These are phyloP conservation scores for Termitomyces sp. DNA, from an alignment of 768 basidiomycete species.

Conservation along the genomic window DNA sequence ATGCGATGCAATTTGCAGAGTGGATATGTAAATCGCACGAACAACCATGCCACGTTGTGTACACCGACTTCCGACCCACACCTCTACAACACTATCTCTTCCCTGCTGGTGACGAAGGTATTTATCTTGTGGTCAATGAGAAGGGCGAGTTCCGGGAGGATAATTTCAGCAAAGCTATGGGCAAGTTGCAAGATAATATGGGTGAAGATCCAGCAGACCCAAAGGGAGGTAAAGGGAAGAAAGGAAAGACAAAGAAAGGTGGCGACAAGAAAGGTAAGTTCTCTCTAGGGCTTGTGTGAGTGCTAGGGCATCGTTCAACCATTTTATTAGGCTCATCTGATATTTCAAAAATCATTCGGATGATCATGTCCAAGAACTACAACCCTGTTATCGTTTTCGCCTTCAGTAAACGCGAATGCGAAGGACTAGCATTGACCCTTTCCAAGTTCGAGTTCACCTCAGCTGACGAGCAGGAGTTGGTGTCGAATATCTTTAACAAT, in stretches of 20 bases:
- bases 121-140: constrained; percentile 98
- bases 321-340: constrained; percentile 70
- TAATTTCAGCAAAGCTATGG: constrained; percentile 98
- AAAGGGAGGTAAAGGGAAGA: constrained; percentile 77
- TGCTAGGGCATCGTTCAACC: background rate
- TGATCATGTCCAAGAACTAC: constrained; percentile 97
- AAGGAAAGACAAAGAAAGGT: constrained; percentile 94
- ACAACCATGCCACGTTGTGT: constrained; percentile 98
- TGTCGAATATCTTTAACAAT: constrained; percentile 88
- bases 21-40: constrained; percentile 98
- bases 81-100: constrained; percentile 98
- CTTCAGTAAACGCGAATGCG: constrained; percentile 98
- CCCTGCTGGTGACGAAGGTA: constrained; percentile 94
- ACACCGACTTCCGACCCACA: constrained; percentile 98
- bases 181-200: constrained; percentile 74
- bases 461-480: constrained; percentile 86
- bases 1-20: constrained; percentile 99
- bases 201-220: constrained; percentile 94
- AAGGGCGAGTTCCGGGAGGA: constrained; percentile 96
- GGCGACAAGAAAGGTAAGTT: constrained; percentile 81
- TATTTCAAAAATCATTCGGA: constrained; percentile 95
- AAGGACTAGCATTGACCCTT: constrained; percentile 84
- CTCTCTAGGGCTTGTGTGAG: background rate
- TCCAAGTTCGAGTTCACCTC: constrained; percentile 97
- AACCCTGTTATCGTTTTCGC: constrained; percentile 99